A percentile compares a stretch with the other conserved stretches of the same genome.
phyloP scores from a whole-genome alignment of 23 red algal genomes.

The Gracilaria gracilis region DNA sequence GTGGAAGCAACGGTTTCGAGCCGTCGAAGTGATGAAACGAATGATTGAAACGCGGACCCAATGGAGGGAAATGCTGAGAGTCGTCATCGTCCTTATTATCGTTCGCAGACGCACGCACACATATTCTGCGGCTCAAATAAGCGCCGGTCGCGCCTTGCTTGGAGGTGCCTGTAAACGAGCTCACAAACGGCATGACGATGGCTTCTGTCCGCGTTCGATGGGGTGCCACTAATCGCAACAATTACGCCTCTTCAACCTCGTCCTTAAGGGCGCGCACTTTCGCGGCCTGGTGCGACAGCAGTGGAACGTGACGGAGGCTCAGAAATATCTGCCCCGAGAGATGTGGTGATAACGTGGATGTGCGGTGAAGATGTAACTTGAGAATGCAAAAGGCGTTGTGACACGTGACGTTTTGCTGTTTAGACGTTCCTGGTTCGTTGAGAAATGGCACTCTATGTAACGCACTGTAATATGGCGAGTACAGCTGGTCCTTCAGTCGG shows the following conservation, averaged over 20 bases:
- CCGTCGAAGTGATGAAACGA: conserved; percentile 53
- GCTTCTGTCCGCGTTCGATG: background rate
- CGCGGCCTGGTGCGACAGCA: background rate
- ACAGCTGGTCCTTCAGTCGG: too few relatives aligned
- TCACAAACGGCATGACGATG: conserved; percentile 14
- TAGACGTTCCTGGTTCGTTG: too few relatives aligned
- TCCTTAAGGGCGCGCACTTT: too few relatives aligned
- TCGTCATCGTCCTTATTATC: background rate
- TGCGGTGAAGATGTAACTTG: background rate
- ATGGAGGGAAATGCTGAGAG: background rate
- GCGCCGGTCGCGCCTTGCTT: background rate
- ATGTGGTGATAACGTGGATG: background rate
- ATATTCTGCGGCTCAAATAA: background rate
- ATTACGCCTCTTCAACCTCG: background rate
- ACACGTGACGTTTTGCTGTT: background rate
- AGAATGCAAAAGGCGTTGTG: background rate
- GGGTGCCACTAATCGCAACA: background rate
- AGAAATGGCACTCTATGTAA: too few relatives aligned
- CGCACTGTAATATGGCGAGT: too few relatives aligned
- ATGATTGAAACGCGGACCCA: conserved; percentile 15
- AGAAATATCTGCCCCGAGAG: background rate
- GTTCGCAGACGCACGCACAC: conserved; percentile 2
- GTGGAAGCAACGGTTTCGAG: conserved; percentile 52
- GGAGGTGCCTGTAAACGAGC: background rate
- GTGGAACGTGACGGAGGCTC: background rate